Conservation (phyloP, 2,329 filamentous ascomycete species). For the Talaromyces verruculosus region DNA sequence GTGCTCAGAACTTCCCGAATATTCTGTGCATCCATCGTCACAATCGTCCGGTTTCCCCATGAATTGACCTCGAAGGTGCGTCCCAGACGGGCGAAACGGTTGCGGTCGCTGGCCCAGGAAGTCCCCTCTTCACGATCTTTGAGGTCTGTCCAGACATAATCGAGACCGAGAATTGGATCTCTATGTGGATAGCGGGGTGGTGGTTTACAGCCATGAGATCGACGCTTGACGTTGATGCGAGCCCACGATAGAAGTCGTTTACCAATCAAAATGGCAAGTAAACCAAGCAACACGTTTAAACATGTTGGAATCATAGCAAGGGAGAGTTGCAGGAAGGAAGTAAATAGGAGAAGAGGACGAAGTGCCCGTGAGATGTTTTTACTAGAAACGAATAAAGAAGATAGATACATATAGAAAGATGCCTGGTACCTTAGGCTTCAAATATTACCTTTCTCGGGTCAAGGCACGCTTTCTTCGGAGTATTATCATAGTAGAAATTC, state of each 20-base stretch:
- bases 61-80: slow-evolving; percentile 16
- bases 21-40: slow-evolving; percentile 11
- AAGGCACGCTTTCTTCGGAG: no score
- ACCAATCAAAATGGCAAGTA: not conserved
- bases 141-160: slow-evolving; percentile 9
- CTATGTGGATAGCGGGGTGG: slow-evolving; percentile 13
- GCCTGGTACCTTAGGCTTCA: no score
- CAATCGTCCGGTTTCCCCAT: not conserved
- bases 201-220: slow-evolving; percentile 3
- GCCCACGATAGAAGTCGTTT: not conserved
- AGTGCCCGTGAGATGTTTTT: no score
- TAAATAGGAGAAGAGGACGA: not conserved
- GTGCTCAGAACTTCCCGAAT: slow-evolving; percentile 12
- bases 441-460: no score
- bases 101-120: not conserved
- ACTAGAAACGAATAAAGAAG: not conserved
- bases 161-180: slow-evolving; percentile 12
- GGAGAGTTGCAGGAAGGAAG: not conserved
- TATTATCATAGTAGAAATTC: no score
- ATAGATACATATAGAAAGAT: not conserved
- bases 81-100: slow-evolving; percentile 7
- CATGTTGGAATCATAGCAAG: not conserved
- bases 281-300: not conserved
- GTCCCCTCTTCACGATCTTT: slow-evolving; percentile 6
- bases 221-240: not conserved